Evolutionary conservation across 768 basidiomycete genomes (phyloP), one percentile per base, ranked within the genome.

Genomic region (Tulasnella sp.): DNA sequence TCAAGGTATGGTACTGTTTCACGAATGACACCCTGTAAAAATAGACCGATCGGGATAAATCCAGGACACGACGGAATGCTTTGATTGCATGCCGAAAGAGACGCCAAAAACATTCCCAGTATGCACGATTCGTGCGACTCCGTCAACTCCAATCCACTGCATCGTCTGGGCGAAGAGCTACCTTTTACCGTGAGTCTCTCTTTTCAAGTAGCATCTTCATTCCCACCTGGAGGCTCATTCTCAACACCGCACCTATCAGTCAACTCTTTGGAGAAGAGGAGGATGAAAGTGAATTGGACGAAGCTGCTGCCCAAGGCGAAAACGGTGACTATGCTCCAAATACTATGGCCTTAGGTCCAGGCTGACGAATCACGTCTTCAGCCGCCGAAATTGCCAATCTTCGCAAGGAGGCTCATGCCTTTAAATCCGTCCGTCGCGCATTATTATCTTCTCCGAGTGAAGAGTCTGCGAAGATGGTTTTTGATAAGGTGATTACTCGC

Each of bases 111-210:
- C 90, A 0, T 98, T 91, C 68, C 94, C 96, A 0, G 94, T 98
- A 9, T 99, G 96, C 70, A 98, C 96, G 0, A 98, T 99, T 65
- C 84, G 95, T 41, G 91, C 91, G 2, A 98, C 96, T 0, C 96
- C 96, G 0, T 90, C 87, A 60, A 94, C 95, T 64, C 92, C 96
- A 0, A 96, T 98, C 52, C 96, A 99, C 67, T 99, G 95, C 68
- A 97, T 99, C 51, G 94, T 97, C 2, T 99, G 96, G 96, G 92
- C 91, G 29, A 99, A 98, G 71, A 93, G 83, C 60, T 98, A 98
- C 74, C 82, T 99, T 11, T 80, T 97, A 67, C 84, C 87, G 94
- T 90, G 65, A 68, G 86, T 73, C 11, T 11, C 34, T 38, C 34
- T 38, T 5, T n/a, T n/a, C n/a, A n/a, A 27, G 10, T 26, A 9